phyloP scores from a whole-genome alignment of 371 early-diverging fungal species.

The Actinomortierella ambigua region DNA sequence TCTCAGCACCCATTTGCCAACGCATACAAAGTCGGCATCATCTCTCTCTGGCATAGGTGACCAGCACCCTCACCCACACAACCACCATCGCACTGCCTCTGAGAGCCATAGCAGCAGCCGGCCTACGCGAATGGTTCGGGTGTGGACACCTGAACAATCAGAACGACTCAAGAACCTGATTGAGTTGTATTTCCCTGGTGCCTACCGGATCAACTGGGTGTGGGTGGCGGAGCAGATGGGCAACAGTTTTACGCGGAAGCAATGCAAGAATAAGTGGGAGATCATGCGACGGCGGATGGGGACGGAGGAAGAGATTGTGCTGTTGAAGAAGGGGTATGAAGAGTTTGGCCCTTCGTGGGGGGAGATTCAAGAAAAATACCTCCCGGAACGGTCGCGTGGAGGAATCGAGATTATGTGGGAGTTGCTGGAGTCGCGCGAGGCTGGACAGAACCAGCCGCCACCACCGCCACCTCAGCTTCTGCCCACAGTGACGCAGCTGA shows the following conservation, averaged over 20 bases:
- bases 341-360: conserved; percentile 41
- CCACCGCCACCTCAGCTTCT: too few relatives aligned
- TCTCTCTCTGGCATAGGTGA: too few relatives aligned
- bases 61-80: too few relatives aligned
- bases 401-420: conserved; percentile 45
- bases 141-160: conserved; percentile 40
- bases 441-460: conserved; percentile 16
- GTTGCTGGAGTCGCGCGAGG: conserved; percentile 31
- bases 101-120: too few relatives aligned
- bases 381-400: conserved; percentile 39
- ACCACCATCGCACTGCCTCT: too few relatives aligned
- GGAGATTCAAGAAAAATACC: conserved; percentile 43
- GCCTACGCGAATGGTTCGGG: conserved; percentile 33
- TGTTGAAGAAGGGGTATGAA: conserved; percentile 26
- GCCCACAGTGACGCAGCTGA: too few relatives aligned
- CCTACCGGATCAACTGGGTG: conserved; percentile 45
- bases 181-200: conserved; percentile 38
- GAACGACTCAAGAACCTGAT: conserved; percentile 40
- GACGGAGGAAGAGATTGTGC: conserved; percentile 30
- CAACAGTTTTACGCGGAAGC: conserved; percentile 41
- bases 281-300: conserved; percentile 43
- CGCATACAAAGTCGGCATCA: too few relatives aligned
- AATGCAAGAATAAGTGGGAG: conserved; percentile 47
- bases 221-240: conserved; percentile 47
- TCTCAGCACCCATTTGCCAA: too few relatives aligned